Evolutionary conservation across 306 rosid genomes (phyloP).

Genomic region (Corylus avellana): DNA sequence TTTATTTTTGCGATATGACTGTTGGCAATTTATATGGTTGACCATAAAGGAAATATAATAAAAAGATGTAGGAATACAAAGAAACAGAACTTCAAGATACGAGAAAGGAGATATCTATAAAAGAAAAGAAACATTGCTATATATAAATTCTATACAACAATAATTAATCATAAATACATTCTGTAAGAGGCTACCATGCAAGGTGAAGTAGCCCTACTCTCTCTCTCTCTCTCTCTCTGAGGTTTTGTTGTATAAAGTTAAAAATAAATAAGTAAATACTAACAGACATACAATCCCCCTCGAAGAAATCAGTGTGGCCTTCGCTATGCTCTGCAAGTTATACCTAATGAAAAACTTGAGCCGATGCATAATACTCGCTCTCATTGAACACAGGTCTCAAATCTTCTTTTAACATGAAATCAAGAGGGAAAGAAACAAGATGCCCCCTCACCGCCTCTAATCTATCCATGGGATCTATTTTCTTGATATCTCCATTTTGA

Average conservation of each 20-base stretch:
- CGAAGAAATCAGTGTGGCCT: background rate
- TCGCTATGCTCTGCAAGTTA: background rate
- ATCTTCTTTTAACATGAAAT: conserved; percentile 88
- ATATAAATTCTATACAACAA: conserved; percentile 31
- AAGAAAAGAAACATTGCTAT: background rate
- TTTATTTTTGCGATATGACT: no score
- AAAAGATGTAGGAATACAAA: background rate
- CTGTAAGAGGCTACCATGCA: conserved; percentile 31
- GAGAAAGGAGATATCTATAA: background rate
- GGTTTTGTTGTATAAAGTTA: background rate
- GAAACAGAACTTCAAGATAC: background rate
- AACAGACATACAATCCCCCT: background rate
- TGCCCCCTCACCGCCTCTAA: conserved; percentile 73
- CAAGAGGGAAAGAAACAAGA: conserved; percentile 89
- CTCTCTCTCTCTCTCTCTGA: background rate
- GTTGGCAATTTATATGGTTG: background rate
- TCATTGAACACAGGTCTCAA: conserved; percentile 91
- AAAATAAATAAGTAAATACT: background rate
- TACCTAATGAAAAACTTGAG: conserved; percentile 84
- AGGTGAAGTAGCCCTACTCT: background rate
- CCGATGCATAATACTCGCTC: conserved; percentile 84
- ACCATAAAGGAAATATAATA: background rate
- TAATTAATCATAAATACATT: conserved; percentile 31
- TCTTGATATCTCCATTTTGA: conserved; percentile 54
- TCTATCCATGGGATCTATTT: conserved; percentile 65